These are phyloP conservation scores for Corchorus olitorius DNA, from an alignment of 345 rosid genomes.

Conservation along the genomic window DNA sequence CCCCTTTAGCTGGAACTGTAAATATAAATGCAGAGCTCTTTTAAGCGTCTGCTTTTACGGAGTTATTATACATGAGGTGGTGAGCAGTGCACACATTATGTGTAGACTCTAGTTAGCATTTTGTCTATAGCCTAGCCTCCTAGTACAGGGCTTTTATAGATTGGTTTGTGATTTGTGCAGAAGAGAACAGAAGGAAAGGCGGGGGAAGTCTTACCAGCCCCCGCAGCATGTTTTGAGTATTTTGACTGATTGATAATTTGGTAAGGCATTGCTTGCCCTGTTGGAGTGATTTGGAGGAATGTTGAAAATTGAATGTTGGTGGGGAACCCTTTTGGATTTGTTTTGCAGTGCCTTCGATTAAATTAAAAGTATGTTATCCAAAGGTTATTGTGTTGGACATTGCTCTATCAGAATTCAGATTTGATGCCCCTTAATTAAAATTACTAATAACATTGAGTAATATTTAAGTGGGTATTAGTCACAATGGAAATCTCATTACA, in stretches of 20 bases:
- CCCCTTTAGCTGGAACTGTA: conserved; percentile 39
- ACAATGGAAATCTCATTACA: too few species aligned
- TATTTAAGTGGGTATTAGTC: too few species aligned
- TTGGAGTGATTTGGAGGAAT: conserved; percentile 21
- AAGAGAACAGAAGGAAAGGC: conserved; percentile 14
- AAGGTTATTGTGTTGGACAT: not conserved
- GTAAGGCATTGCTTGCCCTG: not conserved
- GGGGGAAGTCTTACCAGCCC: not conserved
- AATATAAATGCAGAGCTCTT: conserved; percentile 35
- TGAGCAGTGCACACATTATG: conserved; percentile 20
- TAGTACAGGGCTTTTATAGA: conserved; percentile 12
- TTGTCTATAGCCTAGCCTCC: conserved; percentile 24
- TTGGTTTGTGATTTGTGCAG: conserved; percentile 19
- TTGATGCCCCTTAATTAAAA: not conserved
- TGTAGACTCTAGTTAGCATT: conserved; percentile 24
- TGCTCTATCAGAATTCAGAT: not conserved
- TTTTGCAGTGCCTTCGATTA: not conserved
- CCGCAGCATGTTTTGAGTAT: not conserved
- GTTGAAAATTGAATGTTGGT: not conserved
- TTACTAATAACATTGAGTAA: too few species aligned
- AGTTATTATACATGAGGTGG: conserved; percentile 15
- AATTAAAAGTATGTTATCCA: not conserved
- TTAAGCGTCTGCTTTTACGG: conserved; percentile 18
- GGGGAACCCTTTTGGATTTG: not conserved
- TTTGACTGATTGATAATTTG: not conserved